Percentiles rank a stretch among this genome's conserved stretches.
Conservation (phyloP, 768 basidiomycete species). For the Candolleomyces aberdarensis region DNA sequence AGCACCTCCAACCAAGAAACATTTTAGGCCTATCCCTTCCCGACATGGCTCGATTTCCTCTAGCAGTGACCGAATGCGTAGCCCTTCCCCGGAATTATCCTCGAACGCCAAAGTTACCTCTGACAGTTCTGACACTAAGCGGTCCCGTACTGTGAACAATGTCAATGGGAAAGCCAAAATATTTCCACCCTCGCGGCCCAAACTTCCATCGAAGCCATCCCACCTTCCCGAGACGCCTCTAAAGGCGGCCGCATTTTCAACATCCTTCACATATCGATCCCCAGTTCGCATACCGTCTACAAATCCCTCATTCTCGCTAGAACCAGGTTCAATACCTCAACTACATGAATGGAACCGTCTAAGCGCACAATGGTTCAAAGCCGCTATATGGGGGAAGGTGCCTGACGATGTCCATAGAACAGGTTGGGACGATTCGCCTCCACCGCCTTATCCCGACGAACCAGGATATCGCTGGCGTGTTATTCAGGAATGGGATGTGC, state of each 20-base stretch:
- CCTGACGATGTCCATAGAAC: neutral
- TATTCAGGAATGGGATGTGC: conserved; percentile 65
- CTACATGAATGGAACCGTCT: conserved; percentile 41
- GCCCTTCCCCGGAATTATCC: neutral
- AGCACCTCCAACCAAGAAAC: neutral
- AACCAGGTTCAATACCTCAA: conserved; percentile 25
- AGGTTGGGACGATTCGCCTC: neutral
- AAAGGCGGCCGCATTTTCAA: neutral
- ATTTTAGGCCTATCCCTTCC: neutral
- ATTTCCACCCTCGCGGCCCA: neutral
- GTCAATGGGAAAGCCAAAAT: conserved; percentile 1
- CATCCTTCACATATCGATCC: conserved; percentile 66
- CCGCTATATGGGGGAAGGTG: conserved; percentile 59
- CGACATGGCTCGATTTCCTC: neutral
- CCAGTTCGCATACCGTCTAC: conserved; percentile 79
- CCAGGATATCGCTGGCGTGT: conserved; percentile 50
- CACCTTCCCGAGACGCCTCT: neutral
- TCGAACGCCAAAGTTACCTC: neutral
- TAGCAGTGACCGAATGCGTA: neutral
- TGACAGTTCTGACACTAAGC: neutral
- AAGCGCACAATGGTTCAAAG: conserved; percentile 37
- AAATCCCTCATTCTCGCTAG: conserved; percentile 70
- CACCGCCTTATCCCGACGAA: conserved; percentile 11
- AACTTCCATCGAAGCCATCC: neutral
- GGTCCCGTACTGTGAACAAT: neutral